Base-by-base conservation (phyloP, 2,329 filamentous ascomycete genomes). In the Calonectria honghensis region DNA sequence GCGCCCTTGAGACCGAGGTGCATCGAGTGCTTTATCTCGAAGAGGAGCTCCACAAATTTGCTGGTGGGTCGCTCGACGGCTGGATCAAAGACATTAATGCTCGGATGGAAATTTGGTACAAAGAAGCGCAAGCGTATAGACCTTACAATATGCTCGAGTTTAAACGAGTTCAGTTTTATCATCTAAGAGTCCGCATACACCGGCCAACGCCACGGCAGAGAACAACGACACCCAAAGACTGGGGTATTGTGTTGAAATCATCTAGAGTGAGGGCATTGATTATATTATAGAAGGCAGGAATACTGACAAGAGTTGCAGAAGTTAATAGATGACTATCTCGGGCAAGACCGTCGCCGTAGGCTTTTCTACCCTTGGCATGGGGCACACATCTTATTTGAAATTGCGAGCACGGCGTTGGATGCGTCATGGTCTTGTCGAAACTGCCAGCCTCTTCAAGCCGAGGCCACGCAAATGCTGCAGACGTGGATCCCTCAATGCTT, bases 341-440 rank as follows among this genome's bases (percentile, higher is more conserved):
- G 59, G 6, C 59, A 64, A 45, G 59, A 64, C 9, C 37, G 39
- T 16, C 59, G 59, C 10, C 59, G 59, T 18, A 29, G 59, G 6
- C 59, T 64, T 13, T 64, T 64, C 59, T 64, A 64, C 11, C 59
- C 59, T 29, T 64, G 59, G 59, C 59, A 64, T 48, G 59, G 59
- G 0, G 59, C 16, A n/a, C 59, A 64, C 9, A 64, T 64, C 16
- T 31, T 64, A 13, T 64, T 64, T 6, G 59, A 64, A 48, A 64
- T 39, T 14, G 59, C 59, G 20, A 20, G n/a, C 10, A 64, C 41
- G 2, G 59, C 59, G 10, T 64, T 64, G 18, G 59, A 64, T 37
- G 37, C 59, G 9, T 45, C 59, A 20, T 64, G 59, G 59, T 48
- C 59, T 31, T 64, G 59, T 13, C 37, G 59, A 48, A 29, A 48